phyloP scores from a whole-genome alignment of 768 basidiomycete species.

The Lactarius trivialis region DNA sequence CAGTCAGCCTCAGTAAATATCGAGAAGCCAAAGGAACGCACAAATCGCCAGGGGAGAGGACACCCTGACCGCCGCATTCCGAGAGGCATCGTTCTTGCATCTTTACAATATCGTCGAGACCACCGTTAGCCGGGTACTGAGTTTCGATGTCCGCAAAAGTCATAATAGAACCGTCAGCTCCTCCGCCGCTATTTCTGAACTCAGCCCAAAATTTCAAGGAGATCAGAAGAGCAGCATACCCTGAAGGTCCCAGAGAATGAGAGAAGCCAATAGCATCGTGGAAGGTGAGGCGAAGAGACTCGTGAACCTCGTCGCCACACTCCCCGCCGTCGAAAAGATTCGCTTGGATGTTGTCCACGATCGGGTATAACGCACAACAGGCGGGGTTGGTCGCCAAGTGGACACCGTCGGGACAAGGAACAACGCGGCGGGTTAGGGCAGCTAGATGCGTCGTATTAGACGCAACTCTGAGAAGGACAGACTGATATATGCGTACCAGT shows the following conservation, averaged over 20 bases:
- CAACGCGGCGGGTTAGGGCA: slow-evolving; percentile 23
- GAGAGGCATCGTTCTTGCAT: slow-evolving; percentile 32
- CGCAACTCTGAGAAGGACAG: too few species aligned
- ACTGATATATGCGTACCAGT: slow-evolving; percentile 16
- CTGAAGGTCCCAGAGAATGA: slow-evolving; percentile 16
- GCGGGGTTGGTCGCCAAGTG: slow-evolving; percentile 28
- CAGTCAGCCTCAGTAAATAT: not conserved
- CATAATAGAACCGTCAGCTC: slow-evolving; percentile 44
- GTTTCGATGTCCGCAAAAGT: slow-evolving; percentile 39
- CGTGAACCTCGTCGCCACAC: slow-evolving; percentile 31
- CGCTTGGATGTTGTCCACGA: slow-evolving; percentile 30
- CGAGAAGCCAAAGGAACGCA: slow-evolving; percentile 24
- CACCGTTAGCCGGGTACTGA: slow-evolving; percentile 38
- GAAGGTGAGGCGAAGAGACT: slow-evolving; percentile 28
- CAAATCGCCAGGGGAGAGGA: slow-evolving; percentile 41
- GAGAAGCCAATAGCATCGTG: slow-evolving; percentile 26
- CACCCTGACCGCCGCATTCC: slow-evolving; percentile 31
- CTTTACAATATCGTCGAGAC: slow-evolving; percentile 38
- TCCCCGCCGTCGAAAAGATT: slow-evolving; percentile 28
- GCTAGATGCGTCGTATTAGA: slow-evolving; percentile 10
- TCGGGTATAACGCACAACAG: slow-evolving; percentile 30
- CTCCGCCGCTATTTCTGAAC: slow-evolving; percentile 25
- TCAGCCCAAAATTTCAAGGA: not conserved
- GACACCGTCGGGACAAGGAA: slow-evolving; percentile 30
- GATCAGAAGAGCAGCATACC: slow-evolving; percentile 11